These are phyloP conservation scores for Platanthera zijinensis DNA, from an alignment of 106 monocot genomes.

Conservation along the genomic window DNA sequence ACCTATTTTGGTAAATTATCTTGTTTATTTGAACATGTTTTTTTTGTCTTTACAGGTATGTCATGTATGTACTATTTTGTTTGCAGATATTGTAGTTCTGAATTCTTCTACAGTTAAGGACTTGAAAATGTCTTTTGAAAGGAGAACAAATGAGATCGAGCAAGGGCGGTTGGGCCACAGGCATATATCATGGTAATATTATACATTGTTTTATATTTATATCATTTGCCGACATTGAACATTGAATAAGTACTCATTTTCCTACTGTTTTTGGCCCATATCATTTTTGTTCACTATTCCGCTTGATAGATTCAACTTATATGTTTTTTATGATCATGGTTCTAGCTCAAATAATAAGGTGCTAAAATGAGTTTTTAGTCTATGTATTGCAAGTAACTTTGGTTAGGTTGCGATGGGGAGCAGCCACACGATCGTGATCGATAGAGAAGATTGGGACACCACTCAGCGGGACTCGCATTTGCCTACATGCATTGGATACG, in stretches of 20 bases:
- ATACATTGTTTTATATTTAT: background rate
- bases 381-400: background rate
- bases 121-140: constrained; percentile 68
- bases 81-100: constrained; percentile 60
- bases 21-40: background rate
- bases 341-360: background rate
- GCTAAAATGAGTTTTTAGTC: background rate
- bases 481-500: too few relatives aligned
- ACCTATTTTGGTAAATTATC: constrained; percentile 58
- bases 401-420: background rate
- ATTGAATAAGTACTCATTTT: background rate
- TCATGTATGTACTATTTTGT: background rate
- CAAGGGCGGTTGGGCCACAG: constrained; percentile 82
- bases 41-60: background rate
- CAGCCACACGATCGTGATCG: too few relatives aligned
- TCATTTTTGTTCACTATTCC: background rate
- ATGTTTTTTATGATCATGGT: background rate
- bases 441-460: too few relatives aligned
- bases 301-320: background rate
- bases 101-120: constrained; percentile 90
- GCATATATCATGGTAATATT: constrained; percentile 77
- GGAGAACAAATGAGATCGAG: constrained; percentile 77
- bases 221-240: background rate
- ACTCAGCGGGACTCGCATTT: too few relatives aligned
- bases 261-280: background rate